Percentiles rank a stretch among this genome's conserved stretches.
These are phyloP conservation scores for Penicillium nordicum DNA, from an alignment of 2,329 filamentous ascomycete genomes.

Conservation along the genomic window DNA sequence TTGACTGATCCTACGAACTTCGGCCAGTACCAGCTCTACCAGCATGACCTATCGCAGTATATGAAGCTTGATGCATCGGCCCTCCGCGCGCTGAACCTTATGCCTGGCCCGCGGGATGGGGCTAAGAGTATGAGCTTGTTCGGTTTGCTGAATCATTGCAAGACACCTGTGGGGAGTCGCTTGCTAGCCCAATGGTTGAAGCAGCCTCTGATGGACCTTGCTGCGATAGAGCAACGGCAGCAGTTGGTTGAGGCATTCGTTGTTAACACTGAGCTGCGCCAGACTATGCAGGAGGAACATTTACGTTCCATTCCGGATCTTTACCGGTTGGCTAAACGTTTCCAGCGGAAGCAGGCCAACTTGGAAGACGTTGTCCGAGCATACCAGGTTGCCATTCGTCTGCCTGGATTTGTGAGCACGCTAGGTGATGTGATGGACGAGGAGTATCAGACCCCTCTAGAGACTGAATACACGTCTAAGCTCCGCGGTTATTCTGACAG, in stretches of 20 bases:
- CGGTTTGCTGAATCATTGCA: slow-evolving; percentile 93
- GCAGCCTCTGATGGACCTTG: slow-evolving; percentile 88
- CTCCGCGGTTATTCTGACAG: slow-evolving; percentile 72
- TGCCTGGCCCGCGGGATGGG: slow-evolving; percentile 92
- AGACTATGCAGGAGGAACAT: slow-evolving; percentile 96
- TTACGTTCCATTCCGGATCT: slow-evolving; percentile 89
- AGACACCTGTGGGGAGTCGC: slow-evolving; percentile 87
- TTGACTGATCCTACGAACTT: slow-evolving; percentile 92
- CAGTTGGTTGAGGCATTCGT: slow-evolving; percentile 95
- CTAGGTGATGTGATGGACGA: slow-evolving; percentile 96
- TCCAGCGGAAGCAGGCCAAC: slow-evolving; percentile 85
- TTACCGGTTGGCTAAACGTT: slow-evolving; percentile 88
- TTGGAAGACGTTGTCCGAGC: slow-evolving; percentile 93
- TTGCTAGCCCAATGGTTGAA: slow-evolving; percentile 95
- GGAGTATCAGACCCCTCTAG: slow-evolving; percentile 79
- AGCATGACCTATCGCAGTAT: slow-evolving; percentile 92
- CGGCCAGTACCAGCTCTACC: slow-evolving; percentile 93
- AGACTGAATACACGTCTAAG: slow-evolving; percentile 81
- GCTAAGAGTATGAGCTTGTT: slow-evolving; percentile 97
- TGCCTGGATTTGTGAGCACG: slow-evolving; percentile 85
- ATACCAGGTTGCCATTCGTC: slow-evolving; percentile 88
- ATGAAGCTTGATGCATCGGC: slow-evolving; percentile 98
- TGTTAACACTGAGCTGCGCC: slow-evolving; percentile 84
- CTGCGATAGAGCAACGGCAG: slow-evolving; percentile 85
- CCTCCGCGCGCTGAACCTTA: slow-evolving; percentile 88